Evolutionary conservation across 352 stramenopile species (phyloP).

Genomic region (Phytophthora agathidicida): DNA sequence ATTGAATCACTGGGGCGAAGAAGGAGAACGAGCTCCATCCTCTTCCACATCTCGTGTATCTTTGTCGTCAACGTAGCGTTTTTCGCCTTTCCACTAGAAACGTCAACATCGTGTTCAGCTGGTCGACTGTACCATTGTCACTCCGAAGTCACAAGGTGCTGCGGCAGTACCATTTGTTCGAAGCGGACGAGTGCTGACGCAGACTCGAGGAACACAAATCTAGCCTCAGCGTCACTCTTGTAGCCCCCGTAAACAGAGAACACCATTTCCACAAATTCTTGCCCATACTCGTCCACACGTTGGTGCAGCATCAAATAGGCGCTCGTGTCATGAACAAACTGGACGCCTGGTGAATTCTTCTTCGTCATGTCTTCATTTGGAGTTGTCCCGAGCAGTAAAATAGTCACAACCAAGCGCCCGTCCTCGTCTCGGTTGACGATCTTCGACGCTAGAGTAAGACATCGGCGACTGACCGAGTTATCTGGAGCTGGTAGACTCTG

Average conservation of each 20-base stretch:
- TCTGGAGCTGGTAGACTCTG: constrained; percentile 33
- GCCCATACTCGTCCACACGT: constrained; percentile 4
- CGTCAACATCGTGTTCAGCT: constrained; percentile 10
- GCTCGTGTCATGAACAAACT: constrained; percentile 33
- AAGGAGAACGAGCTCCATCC: neutral
- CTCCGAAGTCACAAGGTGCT: neutral
- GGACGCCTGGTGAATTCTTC: constrained; percentile 4
- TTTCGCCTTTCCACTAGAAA: neutral
- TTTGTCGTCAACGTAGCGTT: neutral
- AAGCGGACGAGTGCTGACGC: constrained; percentile 34
- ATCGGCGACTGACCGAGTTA: constrained; percentile 23
- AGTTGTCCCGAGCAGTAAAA: constrained; percentile 27
- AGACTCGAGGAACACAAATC: constrained; percentile 35
- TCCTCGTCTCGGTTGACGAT: constrained; percentile 21
- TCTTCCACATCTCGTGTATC: neutral
- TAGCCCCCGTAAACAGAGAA: constrained; percentile 26
- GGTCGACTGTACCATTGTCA: neutral
- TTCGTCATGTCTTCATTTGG: constrained; percentile 19
- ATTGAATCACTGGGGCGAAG: neutral
- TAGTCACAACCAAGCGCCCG: constrained; percentile 5
- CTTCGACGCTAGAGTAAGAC: constrained; percentile 32
- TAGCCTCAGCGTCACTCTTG: constrained; percentile 25
- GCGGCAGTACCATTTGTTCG: constrained; percentile 39
- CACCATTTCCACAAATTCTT: constrained; percentile 35
- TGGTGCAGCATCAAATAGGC: constrained; percentile 39